phyloP scores from a whole-genome alignment of 23 red algal species.

The Pyropia haitanensis region DNA sequence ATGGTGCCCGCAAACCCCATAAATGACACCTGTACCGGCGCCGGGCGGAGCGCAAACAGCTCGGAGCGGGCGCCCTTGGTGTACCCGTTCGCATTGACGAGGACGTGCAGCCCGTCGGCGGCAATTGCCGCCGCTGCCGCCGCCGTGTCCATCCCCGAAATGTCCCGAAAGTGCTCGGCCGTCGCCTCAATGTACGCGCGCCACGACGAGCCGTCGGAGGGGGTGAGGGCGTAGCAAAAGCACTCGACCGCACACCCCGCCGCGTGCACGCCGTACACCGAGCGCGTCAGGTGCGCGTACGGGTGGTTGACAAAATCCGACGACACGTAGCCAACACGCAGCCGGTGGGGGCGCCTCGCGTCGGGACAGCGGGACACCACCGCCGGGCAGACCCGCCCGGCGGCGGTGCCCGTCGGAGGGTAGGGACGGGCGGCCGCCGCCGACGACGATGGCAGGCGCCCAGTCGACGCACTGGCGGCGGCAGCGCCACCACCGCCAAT shows the following conservation, averaged over 20 bases:
- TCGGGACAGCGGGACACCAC: neutral
- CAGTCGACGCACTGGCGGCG: too few species aligned
- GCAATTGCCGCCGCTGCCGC: constrained; percentile 61
- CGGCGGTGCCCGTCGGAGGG: too few species aligned
- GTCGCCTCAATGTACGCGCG: constrained; percentile 44
- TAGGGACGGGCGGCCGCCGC: too few species aligned
- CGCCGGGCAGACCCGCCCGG: neutral
- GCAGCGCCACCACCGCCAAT: too few species aligned
- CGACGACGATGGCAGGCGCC: too few species aligned
- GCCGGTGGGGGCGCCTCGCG: constrained; percentile 14
- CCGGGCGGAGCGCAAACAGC: constrained; percentile 69
- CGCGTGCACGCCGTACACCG: constrained; percentile 58
- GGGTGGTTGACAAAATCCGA: constrained; percentile 82
- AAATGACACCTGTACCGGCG: constrained; percentile 77
- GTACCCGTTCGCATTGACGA: constrained; percentile 76
- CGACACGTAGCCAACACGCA: constrained; percentile 74
- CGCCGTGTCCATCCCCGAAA: constrained; percentile 45
- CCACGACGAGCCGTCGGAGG: constrained; percentile 49
- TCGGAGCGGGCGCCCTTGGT: constrained; percentile 73
- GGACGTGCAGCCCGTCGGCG: constrained; percentile 63
- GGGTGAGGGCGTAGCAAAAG: constrained; percentile 64
- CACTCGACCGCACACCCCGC: constrained; percentile 54
- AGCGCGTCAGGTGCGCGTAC: constrained; percentile 68
- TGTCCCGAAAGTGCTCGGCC: constrained; percentile 75
- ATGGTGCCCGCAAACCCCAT: constrained; percentile 79